Evolutionary conservation across 768 basidiomycete genomes (phyloP).

Genomic region (Daedalea quercina): DNA sequence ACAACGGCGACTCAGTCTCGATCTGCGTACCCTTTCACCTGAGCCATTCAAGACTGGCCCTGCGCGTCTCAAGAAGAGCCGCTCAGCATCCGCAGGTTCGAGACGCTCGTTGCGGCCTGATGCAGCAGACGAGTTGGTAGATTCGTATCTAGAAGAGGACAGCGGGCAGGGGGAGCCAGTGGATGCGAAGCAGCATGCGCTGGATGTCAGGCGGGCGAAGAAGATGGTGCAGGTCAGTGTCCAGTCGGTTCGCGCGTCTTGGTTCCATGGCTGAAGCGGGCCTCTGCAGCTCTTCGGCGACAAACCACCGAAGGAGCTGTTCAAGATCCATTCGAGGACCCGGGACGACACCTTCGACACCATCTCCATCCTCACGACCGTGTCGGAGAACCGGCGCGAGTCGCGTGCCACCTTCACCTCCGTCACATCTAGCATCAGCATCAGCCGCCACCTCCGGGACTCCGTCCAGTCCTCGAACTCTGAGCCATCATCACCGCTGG

Average conservation of each 20-base stretch:
- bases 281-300: conserved; percentile 39
- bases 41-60: background rate
- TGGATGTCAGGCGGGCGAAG: conserved; percentile 39
- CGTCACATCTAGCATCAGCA: conserved; percentile 12
- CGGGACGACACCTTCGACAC: conserved; percentile 15
- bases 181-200: conserved; percentile 29
- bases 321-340: conserved; percentile 26
- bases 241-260: background rate
- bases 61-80: conserved; percentile 2
- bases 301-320: conserved; percentile 38
- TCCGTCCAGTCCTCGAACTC: conserved; percentile 3
- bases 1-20: conserved; percentile 9
- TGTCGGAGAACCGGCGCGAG: conserved; percentile 11
- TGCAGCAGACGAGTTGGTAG: background rate
- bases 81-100: background rate
- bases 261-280: background rate
- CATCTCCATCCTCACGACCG: conserved; percentile 4
- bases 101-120: background rate
- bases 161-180: background rate
- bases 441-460: conserved; percentile 4
- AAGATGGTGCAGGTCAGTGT: conserved; percentile 43
- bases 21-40: conserved; percentile 2
- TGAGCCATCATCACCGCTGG: conserved; percentile 10
- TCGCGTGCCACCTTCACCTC: conserved; percentile 20
- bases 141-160: background rate